phyloP scores from a whole-genome alignment of 352 stramenopile genomes.

The Phytophthora sp. region DNA sequence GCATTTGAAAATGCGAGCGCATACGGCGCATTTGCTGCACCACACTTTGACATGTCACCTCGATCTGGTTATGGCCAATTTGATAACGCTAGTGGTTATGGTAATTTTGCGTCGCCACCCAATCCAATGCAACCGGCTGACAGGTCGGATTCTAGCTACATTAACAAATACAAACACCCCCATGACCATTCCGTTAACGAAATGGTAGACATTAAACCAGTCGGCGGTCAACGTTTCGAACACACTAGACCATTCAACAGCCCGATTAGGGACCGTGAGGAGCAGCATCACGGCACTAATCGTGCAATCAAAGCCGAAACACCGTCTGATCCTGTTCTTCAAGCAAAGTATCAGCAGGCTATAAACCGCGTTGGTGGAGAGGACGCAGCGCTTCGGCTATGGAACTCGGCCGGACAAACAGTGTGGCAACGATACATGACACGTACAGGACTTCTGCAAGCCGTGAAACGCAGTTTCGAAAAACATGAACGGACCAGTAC shows the following conservation, averaged over 20 bases:
- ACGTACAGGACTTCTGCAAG: constrained; percentile 56
- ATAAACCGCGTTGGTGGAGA: constrained; percentile 45
- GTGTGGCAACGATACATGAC: constrained; percentile 51
- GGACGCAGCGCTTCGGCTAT: constrained; percentile 37
- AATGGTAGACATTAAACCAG: background rate
- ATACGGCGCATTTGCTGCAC: constrained; percentile 25
- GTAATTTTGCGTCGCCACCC: constrained; percentile 18
- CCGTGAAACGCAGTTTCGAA: constrained; percentile 63
- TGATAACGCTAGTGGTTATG: constrained; percentile 43
- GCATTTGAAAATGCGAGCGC: constrained; percentile 40
- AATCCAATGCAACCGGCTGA: background rate
- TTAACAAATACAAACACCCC: background rate
- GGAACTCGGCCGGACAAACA: constrained; percentile 40
- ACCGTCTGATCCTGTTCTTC: constrained; percentile 11
- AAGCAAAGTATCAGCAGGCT: constrained; percentile 50
- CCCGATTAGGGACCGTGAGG: constrained; percentile 8
- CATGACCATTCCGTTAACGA: background rate
- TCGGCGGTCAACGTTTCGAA: constrained; percentile 5
- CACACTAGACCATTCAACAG: constrained; percentile 29
- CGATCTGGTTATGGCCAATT: constrained; percentile 23
- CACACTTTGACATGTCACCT: constrained; percentile 15
- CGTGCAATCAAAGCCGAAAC: constrained; percentile 9
- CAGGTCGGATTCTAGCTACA: background rate
- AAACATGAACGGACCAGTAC: constrained; percentile 56
- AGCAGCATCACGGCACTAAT: background rate